Evolutionary conservation across 441 rosid genomes (phyloP).

Genomic region (Erodium moschatum): DNA sequence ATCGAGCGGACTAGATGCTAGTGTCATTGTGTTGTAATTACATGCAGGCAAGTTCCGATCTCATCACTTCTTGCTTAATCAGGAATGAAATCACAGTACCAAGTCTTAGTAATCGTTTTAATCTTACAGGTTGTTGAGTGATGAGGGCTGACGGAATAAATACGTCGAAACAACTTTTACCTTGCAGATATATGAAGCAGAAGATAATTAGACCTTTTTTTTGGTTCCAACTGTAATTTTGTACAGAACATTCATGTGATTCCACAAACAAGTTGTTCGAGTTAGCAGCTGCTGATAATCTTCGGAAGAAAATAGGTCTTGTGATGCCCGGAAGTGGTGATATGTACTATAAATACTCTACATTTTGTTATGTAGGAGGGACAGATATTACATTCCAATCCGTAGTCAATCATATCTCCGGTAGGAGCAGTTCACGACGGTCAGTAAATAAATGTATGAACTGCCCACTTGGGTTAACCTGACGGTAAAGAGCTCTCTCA

Average conservation of each 20-base stretch:
- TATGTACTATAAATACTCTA: too few species aligned
- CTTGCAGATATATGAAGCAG: neutral
- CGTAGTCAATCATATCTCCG: too few species aligned
- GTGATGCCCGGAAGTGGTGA: neutral
- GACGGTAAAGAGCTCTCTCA: too few species aligned
- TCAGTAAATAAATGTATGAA: too few species aligned
- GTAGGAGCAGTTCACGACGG: too few species aligned
- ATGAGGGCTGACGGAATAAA: neutral
- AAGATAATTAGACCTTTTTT: neutral
- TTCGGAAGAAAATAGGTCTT: neutral
- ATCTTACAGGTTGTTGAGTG: slow-evolving; percentile 2
- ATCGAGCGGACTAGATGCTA: neutral
- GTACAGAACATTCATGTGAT: slow-evolving; percentile 4
- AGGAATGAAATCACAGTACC: neutral
- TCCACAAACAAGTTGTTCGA: neutral
- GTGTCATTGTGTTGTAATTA: neutral
- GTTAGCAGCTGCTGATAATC: neutral
- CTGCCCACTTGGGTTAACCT: too few species aligned
- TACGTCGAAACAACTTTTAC: neutral
- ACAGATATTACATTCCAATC: too few species aligned
- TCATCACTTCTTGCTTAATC: neutral
- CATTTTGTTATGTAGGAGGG: neutral
- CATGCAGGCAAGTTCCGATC: slow-evolving; percentile 24
- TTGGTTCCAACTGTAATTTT: slow-evolving; percentile 14
- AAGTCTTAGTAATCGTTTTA: neutral